Evolutionary conservation across 495 filamentous ascomycete genomes (phyloP).

Genomic region (Neurospora pannonica): DNA sequence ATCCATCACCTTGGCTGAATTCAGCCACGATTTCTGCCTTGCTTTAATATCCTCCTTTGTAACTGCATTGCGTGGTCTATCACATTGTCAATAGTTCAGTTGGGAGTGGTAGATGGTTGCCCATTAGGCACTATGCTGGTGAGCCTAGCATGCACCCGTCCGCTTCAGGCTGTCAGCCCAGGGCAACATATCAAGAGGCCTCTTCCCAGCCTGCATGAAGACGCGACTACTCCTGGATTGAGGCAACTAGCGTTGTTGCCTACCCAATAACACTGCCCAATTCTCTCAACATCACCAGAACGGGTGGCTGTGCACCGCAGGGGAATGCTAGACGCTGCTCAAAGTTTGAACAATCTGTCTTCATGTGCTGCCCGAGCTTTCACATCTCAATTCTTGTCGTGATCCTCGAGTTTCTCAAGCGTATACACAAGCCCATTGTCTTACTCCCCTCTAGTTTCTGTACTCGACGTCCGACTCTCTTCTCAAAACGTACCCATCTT

Average conservation of each 20-base stretch:
- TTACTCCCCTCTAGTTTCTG: not conserved
- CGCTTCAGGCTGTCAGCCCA: not conserved
- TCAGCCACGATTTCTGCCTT: not conserved
- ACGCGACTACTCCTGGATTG: not conserved
- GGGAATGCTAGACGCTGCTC: not conserved
- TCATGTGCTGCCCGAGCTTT: not conserved
- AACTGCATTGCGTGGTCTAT: not conserved
- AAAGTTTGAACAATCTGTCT: not conserved
- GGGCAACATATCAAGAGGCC: not conserved
- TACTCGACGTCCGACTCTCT: not conserved
- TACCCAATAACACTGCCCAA: not conserved
- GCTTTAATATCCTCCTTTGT: fast-evolving
- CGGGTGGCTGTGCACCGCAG: not conserved
- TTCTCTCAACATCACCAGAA: not conserved
- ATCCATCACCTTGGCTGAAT: not conserved
- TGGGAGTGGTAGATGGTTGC: not conserved
- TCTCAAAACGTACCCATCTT: not conserved
- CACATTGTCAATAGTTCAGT: not conserved
- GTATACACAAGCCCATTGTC: not conserved
- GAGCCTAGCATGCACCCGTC: not conserved
- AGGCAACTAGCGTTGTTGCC: not conserved
- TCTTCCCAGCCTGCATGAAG: not conserved
- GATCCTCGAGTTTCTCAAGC: not conserved
- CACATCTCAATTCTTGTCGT: not conserved
- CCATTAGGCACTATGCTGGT: not conserved